These are phyloP conservation scores for Apiospora koreana DNA, from an alignment of 2,329 filamentous ascomycete species.

Conservation along the genomic window DNA sequence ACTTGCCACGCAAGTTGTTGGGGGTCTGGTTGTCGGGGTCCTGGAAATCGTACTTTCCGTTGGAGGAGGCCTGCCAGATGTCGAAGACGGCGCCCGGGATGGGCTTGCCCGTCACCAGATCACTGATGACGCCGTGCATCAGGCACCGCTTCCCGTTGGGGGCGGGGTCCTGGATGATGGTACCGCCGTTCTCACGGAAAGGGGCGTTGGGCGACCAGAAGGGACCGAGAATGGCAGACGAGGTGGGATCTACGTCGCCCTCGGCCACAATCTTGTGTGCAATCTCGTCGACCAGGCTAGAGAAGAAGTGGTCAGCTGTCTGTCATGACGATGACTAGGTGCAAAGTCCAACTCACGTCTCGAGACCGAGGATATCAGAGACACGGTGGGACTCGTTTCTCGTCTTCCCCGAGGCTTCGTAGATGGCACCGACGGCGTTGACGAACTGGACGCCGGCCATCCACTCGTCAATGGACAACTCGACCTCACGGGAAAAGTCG, in stretches of 20 bases:
- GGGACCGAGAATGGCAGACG: slow-evolving; percentile 73
- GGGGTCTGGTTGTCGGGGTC: slow-evolving; percentile 70
- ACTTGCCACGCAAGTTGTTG: slow-evolving; percentile 78
- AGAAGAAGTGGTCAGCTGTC: slow-evolving; percentile 26
- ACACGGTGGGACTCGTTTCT: slow-evolving; percentile 76
- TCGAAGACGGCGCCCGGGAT: slow-evolving; percentile 71
- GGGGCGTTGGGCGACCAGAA: slow-evolving; percentile 78
- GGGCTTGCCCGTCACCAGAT: slow-evolving; percentile 46
- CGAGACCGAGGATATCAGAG: slow-evolving; percentile 72
- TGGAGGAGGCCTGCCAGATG: slow-evolving; percentile 76
- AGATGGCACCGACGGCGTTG: slow-evolving; percentile 71
- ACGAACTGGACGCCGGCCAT: slow-evolving; percentile 73
- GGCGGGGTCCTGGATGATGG: slow-evolving; percentile 64
- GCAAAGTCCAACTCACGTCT: slow-evolving; percentile 54
- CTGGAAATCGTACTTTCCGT: slow-evolving; percentile 77
- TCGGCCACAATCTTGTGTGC: slow-evolving; percentile 65
- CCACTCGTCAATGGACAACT: slow-evolving; percentile 78
- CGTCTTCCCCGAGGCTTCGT: slow-evolving; percentile 55
- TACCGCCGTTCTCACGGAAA: slow-evolving; percentile 66
- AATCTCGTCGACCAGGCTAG: slow-evolving; percentile 67
- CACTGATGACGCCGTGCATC: slow-evolving; percentile 69
- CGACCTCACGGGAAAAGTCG: slow-evolving; percentile 76
- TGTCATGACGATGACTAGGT: no score
- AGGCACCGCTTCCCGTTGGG: slow-evolving; percentile 60
- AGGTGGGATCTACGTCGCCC: slow-evolving; percentile 64